phyloP scores from a whole-genome alignment of 2,329 filamentous ascomycete genomes.

The Arthroderma sp. region DNA sequence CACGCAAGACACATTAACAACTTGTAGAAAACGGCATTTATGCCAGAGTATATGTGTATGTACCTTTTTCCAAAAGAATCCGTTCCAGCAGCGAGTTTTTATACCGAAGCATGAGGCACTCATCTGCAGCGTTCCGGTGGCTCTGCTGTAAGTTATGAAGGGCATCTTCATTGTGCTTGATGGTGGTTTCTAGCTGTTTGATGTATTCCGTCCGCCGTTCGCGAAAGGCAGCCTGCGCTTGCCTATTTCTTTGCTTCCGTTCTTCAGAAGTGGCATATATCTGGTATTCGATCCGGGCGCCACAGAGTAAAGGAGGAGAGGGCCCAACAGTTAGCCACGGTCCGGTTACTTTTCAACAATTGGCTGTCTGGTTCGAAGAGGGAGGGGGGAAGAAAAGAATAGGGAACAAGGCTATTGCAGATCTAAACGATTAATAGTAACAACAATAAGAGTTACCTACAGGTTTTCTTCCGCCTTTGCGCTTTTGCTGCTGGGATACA shows the following conservation, averaged over 20 bases:
- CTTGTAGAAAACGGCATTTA: too few relatives aligned
- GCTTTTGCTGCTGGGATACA: constrained; percentile 54
- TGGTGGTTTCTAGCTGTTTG: constrained; percentile 94
- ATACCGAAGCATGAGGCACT: constrained; percentile 95
- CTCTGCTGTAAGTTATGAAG: constrained; percentile 85
- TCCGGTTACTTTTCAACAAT: too few relatives aligned
- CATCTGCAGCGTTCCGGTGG: constrained; percentile 85
- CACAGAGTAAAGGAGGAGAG: constrained; percentile 5
- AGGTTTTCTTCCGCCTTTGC: constrained; percentile 94
- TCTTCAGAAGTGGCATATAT: constrained; percentile 99
- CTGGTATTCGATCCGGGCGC: constrained; percentile 32
- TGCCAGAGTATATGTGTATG: neutral
- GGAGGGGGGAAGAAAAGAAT: too few relatives aligned
- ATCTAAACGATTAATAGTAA: neutral
- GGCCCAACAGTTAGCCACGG: constrained; percentile 3
- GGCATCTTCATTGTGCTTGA: constrained; percentile 91
- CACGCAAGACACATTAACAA: neutral
- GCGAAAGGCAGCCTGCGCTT: constrained; percentile 93
- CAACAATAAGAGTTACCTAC: constrained; percentile 42
- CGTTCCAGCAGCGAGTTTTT: constrained; percentile 95
- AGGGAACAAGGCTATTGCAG: too few relatives aligned
- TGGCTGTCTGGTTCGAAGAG: too few relatives aligned
- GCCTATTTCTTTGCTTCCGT: constrained; percentile 90
- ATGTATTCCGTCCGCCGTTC: constrained; percentile 98
- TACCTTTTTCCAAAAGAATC: constrained; percentile 92